Base-by-base conservation (phyloP, 768 basidiomycete species). In the Pleurotus ostreatus region DNA sequence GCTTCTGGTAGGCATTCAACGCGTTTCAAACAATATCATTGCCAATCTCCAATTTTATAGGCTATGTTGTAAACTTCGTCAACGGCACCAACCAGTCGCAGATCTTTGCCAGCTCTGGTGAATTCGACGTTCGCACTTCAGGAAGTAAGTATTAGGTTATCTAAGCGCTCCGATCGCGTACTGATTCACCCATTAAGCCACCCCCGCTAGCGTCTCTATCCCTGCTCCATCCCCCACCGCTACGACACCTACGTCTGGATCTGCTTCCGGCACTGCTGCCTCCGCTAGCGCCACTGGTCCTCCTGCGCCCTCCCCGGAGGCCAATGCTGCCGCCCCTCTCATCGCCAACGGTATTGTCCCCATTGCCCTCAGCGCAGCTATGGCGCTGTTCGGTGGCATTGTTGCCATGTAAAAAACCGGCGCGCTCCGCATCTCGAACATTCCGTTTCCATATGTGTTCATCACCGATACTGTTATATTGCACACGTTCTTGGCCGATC, bases 1-100 rank as follows among this genome's bases (percentile, higher is more conserved):
- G 51, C 38, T 22, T 53, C 51, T 53, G 51, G 51, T 53, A 40
- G 7, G 51, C 22, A 5, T 39, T 8, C 8, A 9, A 13, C 34
- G 12, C 18, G n/a, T 41, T 20, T 20, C 37, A 30, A 26, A 8
- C 13, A 5, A 11, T 34, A 11, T 12, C 16, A 7, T 6, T 23
- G 20, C 23, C 43, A 6, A 53, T 9, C 18, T 11, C 22, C 51
- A 8, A 13, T 37, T n/a, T 25, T 22, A 9, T 52, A 53, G 51
- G 51, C 15, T 53, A 53, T 41, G 39, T 53, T 22, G 51, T 53
- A 11, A 53, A 53, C 39, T 53, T 53, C 23, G 51, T 53, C 39
- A 53, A 53, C 23, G 18, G 20, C 16, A 53, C 51, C 2, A 41
- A 41, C 23, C 51, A 53, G 23, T 18, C 48, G 3, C 25, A 53